Percentiles rank a stretch among this genome's conserved stretches.
These are phyloP conservation scores for Phlebiopsis gigantea DNA, from an alignment of 768 basidiomycete genomes.

Conservation along the genomic window DNA sequence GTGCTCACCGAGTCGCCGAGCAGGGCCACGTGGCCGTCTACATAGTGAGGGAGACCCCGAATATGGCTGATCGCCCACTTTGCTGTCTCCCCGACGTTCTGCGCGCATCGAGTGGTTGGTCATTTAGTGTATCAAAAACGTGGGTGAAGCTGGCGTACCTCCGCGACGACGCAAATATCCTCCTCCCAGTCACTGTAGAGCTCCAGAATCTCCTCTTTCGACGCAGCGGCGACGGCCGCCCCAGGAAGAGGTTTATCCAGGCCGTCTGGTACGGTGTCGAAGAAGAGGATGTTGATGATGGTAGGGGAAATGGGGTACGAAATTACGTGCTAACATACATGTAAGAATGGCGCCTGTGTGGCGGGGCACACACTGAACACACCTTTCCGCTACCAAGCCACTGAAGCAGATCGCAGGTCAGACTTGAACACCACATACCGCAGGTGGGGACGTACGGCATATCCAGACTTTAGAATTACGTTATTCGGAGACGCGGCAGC, in stretches of 20 bases:
- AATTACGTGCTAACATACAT: neutral
- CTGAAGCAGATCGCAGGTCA: neutral
- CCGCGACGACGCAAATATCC: neutral
- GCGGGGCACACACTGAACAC: neutral
- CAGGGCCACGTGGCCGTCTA: conserved; percentile 20
- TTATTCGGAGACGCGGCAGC: neutral
- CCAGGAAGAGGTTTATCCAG: neutral
- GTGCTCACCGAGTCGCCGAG: conserved; percentile 26
- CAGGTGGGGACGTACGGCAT: neutral
- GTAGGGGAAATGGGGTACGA: conserved; percentile 1
- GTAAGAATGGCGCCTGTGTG: neutral
- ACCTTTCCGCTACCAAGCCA: conserved; percentile 1
- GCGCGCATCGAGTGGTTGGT: neutral
- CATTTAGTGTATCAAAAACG: neutral
- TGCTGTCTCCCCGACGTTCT: neutral
- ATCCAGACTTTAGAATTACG: neutral
- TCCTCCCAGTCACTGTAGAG: conserved; percentile 18
- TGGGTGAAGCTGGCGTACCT: neutral
- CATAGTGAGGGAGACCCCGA: conserved; percentile 19
- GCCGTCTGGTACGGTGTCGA: neutral
- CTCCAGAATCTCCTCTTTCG: conserved; percentile 27
- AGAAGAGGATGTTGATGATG: neutral
- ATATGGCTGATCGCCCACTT: conserved; percentile 23
- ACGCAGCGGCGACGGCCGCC: neutral
- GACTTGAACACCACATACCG: neutral